phyloP scores from a whole-genome alignment of 2,329 filamentous ascomycete genomes.

The Colletotrichum kahawae region DNA sequence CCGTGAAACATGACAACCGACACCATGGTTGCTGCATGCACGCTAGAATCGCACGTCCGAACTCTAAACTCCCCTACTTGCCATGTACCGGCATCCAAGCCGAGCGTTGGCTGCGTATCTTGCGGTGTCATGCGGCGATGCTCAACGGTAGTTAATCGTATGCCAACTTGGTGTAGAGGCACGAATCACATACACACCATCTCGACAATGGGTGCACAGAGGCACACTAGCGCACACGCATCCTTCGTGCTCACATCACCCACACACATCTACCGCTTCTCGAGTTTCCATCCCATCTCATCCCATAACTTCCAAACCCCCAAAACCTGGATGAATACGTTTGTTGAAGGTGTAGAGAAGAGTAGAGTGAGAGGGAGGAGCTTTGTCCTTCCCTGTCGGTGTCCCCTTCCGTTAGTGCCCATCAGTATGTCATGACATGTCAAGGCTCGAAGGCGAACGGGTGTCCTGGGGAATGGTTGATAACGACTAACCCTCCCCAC shows the following conservation, averaged over 20 bases:
- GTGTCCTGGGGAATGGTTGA: not conserved
- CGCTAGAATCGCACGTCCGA: not conserved
- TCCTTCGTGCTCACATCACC: not conserved
- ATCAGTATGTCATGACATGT: not conserved
- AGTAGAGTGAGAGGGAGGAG: not conserved
- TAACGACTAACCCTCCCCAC: slow-evolving; percentile 1
- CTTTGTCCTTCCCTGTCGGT: not conserved
- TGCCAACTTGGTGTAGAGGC: not conserved
- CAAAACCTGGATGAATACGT: not conserved
- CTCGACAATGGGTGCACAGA: not conserved
- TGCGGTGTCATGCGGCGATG: not conserved
- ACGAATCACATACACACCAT: not conserved
- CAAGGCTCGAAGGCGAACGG: slow-evolving; percentile 6
- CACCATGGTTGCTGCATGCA: not conserved
- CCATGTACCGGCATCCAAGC: not conserved
- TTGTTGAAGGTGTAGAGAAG: not conserved
- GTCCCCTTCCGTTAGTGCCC: not conserved
- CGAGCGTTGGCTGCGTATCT: not conserved
- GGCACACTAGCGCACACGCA: not conserved
- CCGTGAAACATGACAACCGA: slow-evolving; percentile 14
- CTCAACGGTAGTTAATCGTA: not conserved
- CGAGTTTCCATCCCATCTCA: not conserved
- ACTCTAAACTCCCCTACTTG: not conserved
- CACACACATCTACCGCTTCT: not conserved
- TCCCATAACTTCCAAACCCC: not conserved